Conservation (phyloP, 495 filamentous ascomycete genomes). For the Penicillium nucicola region DNA sequence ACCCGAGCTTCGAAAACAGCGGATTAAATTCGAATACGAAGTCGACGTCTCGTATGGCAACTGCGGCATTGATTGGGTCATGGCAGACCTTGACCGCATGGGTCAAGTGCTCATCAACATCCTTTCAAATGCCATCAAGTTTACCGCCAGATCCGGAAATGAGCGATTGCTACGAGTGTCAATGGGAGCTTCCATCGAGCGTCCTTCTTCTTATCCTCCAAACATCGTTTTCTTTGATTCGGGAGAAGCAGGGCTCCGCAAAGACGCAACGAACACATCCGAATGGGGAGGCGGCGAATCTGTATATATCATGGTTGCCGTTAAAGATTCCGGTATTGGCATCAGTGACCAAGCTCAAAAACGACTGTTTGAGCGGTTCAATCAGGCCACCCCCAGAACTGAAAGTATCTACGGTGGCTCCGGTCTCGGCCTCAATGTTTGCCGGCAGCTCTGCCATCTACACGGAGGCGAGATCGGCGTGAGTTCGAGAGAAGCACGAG, state of each 20-base stretch:
- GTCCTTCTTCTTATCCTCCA: constrained; percentile 42
- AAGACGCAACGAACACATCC: constrained; percentile 44
- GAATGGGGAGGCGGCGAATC: constrained; percentile 71
- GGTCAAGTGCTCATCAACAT: constrained; percentile 75
- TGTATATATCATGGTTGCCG: constrained; percentile 68
- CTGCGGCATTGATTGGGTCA: constrained; percentile 61
- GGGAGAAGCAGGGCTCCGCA: constrained; percentile 27
- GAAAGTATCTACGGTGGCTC: constrained; percentile 81
- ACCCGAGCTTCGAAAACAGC: constrained; percentile 63
- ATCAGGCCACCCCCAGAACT: constrained; percentile 73
- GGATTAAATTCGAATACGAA: constrained; percentile 61
- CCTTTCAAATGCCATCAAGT: constrained; percentile 76
- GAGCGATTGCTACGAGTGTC: constrained; percentile 65
- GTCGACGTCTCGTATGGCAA: constrained; percentile 54
- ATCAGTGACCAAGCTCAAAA: constrained; percentile 70
- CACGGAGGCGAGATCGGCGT: constrained; percentile 86
- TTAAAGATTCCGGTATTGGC: constrained; percentile 76
- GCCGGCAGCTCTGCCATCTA: constrained; percentile 69
- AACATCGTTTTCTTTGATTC: constrained; percentile 53
- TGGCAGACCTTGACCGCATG: constrained; percentile 66
- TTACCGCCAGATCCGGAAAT: constrained; percentile 53
- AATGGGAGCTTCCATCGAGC: constrained; percentile 60
- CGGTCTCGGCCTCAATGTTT: constrained; percentile 81
- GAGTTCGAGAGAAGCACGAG: constrained; percentile 63
- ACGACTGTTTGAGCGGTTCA: constrained; percentile 76